These are phyloP conservation scores for Neurospora pannonica DNA, from an alignment of 495 filamentous ascomycete genomes.

Conservation along the genomic window DNA sequence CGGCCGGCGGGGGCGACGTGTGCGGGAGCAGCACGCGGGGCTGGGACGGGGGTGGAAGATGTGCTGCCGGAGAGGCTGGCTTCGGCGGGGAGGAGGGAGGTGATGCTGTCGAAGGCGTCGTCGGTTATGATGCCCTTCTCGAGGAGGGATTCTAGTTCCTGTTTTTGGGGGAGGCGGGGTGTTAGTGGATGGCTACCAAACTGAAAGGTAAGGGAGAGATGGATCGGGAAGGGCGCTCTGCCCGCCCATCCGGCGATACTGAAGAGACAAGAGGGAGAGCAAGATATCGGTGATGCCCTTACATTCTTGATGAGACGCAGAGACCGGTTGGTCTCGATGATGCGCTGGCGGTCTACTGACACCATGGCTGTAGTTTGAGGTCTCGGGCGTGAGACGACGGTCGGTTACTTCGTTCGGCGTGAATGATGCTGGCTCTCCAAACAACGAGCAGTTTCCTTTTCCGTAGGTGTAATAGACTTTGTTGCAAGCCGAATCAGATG, in stretches of 20 bases:
- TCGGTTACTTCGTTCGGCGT: background rate
- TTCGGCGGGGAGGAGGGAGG: slow-evolving; percentile 62
- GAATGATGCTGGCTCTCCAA: background rate
- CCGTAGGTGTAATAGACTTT: background rate
- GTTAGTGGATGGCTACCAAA: background rate
- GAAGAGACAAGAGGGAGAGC: background rate
- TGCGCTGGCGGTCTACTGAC: slow-evolving; percentile 34
- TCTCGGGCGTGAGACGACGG: background rate
- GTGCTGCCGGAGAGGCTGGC: slow-evolving; percentile 43
- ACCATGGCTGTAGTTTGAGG: slow-evolving; percentile 20
- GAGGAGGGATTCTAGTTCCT: slow-evolving; percentile 89
- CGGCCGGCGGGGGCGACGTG: too few species aligned
- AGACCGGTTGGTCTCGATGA: slow-evolving; percentile 65
- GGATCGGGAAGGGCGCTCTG: background rate
- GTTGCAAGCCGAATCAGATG: background rate
- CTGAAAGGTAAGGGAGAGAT: background rate
- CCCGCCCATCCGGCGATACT: background rate
- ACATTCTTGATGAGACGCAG: slow-evolving; percentile 79
- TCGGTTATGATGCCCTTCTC: slow-evolving; percentile 67
- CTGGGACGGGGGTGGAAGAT: slow-evolving; percentile 16
- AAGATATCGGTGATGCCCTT: slow-evolving; percentile 14
- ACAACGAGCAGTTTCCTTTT: background rate
- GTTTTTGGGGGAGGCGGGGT: slow-evolving; percentile 1
- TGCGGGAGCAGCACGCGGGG: slow-evolving; percentile 18
- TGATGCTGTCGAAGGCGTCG: slow-evolving; percentile 59